Evolutionary conservation across 2,329 filamentous ascomycete genomes (phyloP), one percentile per base, ranked within the genome.

Genomic region (Rhinocladiella mackenziei): DNA sequence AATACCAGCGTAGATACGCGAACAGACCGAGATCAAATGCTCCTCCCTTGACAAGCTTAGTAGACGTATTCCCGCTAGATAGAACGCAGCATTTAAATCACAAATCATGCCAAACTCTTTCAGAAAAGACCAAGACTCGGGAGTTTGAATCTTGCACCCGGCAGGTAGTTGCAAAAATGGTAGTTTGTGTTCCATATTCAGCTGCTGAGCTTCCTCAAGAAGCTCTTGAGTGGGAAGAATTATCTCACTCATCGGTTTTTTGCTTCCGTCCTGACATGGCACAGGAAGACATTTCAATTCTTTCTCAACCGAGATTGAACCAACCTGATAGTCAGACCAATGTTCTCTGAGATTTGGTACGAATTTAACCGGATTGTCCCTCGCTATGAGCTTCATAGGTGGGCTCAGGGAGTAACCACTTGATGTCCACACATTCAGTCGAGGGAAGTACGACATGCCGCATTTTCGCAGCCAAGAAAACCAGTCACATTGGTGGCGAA

Each of bases 91-190:
- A 34, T 48, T 25, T 4, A 32, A 9, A 28, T 44, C 40, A 31
- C 45, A 48, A 17, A 43, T 44, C 13, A 48, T 39, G 17, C 45
- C 45, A 30, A 48, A 39, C 5, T 31, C 15, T 39, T 39, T 43
- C 34, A 48, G 25, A 31, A 48, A 48, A 15, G 29, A 43, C 45
- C 45, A 48, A 33, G 32, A 4, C 17, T 44, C 45, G 18, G 32
- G 17, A 19, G 30, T n/a, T 30, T 43, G 29, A 18, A 30, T 15
- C 17, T 43, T 26, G 18, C 4, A 39, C 17, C 33, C 45, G 2
- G n/a, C 5, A 38, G 45, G 39, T 29, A 48, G 45, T 31, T 43
- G 39, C 32, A 48, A 30, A 22, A 48, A 39, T 38, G 45, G 45
- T 35, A 48, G 11, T 9, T 17, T 10, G 14, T 17, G 13, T 3